Conservation (phyloP, 441 rosid genomes). For the Adansonia madagascariensis region DNA sequence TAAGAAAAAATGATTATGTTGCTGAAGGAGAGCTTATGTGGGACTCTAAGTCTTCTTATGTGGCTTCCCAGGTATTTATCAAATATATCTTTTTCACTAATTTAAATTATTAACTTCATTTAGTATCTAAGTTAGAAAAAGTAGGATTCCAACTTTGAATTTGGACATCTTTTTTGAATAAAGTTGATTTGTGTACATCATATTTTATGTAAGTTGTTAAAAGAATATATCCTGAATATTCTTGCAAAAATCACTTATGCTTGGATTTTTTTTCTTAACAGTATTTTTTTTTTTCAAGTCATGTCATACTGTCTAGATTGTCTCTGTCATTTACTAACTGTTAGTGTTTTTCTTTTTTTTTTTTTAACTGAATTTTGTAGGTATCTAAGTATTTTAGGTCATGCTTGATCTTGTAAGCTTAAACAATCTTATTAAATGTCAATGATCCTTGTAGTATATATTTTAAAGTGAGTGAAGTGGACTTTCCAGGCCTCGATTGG, state of each 20-base stretch:
- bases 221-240: not conserved
- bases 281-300: not conserved
- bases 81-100: not conserved
- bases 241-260: not conserved
- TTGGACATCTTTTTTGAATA: not conserved
- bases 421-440: not conserved
- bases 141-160: not conserved
- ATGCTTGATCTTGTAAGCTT: constrained; percentile 3
- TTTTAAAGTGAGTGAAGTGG: too few species aligned
- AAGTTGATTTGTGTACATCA: constrained; percentile 2
- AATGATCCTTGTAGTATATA: not conserved
- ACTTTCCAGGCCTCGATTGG: not conserved
- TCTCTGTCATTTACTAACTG: not conserved
- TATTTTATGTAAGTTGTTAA: not conserved
- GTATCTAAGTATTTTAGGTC: not conserved
- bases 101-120: not conserved
- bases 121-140: not conserved
- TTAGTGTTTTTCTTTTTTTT: not conserved
- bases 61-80: constrained; percentile 39
- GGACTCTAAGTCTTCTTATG: constrained; percentile 32
- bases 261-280: not conserved
- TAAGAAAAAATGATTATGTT: constrained; percentile 23
- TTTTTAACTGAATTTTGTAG: not conserved
- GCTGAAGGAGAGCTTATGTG: constrained; percentile 37
- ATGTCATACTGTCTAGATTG: not conserved